Evolutionary conservation across 225 moss, liverwort and hornwort genomes (phyloP), one percentile per base, ranked within the genome.

Genomic region (Thuidium tamariscinum): DNA sequence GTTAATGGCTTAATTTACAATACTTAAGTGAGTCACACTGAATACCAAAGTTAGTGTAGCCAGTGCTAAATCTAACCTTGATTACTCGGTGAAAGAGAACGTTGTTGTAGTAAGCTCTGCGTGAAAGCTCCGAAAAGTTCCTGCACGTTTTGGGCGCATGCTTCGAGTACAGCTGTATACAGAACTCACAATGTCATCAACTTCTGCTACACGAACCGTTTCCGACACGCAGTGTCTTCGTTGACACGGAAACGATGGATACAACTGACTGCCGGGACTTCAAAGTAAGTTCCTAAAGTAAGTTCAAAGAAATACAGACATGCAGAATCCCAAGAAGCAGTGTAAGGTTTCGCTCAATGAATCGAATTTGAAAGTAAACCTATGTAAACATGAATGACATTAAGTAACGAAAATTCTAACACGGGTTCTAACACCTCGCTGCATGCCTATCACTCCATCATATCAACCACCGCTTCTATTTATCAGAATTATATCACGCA

Each of bases 11-110:
- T 27, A 11, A 65, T 26, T n/a, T 55, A n/a, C 74, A 46, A 34
- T 36, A 62, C 52, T 44, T 49, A 42, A 59, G 36, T 62, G 41
- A 80, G 17, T 71, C 36, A 30, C 37, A 54, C 13, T 19, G 9
- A 70, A 62, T n/a, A 22, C 62, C 63, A 51, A 34, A 55, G 41
- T 54, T 54, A 44, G 41, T 25, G 54, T 54, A 64, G 12, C 44
- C 74, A 42, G 37, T 59, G 86, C 51, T 4, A 81, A 74, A 76
- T 84, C 90, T 86, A 57, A 97, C 98, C 97, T 98, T 97, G 86
- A 97, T 97, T 87, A 98, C 94, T 66, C 98, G 95, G 91, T 98
- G 98, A 88, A 98, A 98, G 88, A 94, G 95, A 36, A 97, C 95
- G 32, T 97, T 93, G 80, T 97, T 93, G 66, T 97, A 98, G 80